Percentiles rank a stretch among this genome's conserved stretches.
Conservation (phyloP, 2,329 filamentous ascomycete species). For the Meredithiella fracta region DNA sequence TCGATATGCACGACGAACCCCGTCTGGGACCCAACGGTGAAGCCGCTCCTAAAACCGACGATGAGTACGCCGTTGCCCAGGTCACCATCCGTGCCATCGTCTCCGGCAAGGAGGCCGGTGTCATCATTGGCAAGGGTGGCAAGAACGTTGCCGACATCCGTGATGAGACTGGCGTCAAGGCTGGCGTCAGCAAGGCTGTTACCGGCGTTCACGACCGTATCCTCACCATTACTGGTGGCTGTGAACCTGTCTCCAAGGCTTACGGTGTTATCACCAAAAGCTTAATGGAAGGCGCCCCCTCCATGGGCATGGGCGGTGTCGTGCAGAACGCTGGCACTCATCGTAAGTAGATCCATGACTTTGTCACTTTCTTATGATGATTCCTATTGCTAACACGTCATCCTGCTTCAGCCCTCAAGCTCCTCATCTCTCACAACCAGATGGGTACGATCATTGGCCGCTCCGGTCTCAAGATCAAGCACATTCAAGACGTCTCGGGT, state of each 20-base stretch:
- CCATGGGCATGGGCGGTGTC: slow-evolving; percentile 90
- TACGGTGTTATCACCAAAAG: slow-evolving; percentile 88
- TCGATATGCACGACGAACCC: slow-evolving; percentile 43
- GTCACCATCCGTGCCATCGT: slow-evolving; percentile 94
- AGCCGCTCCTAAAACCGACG: slow-evolving; percentile 74
- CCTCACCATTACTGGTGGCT: slow-evolving; percentile 79
- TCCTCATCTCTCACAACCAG: slow-evolving; percentile 98
- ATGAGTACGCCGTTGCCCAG: slow-evolving; percentile 86
- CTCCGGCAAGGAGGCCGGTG: slow-evolving; percentile 94
- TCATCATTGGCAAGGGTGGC: slow-evolving; percentile 96
- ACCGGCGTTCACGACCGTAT: slow-evolving; percentile 95
- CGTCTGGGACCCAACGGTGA: slow-evolving; percentile 59
- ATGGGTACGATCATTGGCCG: slow-evolving; percentile 99
- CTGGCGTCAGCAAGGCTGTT: slow-evolving; percentile 96
- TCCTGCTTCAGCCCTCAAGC: slow-evolving; percentile 58
- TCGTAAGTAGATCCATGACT: slow-evolving; percentile 44
- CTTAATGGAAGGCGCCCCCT: slow-evolving; percentile 78
- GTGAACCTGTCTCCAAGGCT: slow-evolving; percentile 76
- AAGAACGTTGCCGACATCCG: slow-evolving; percentile 96
- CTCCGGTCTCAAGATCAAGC: slow-evolving; percentile 96
- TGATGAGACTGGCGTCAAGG: slow-evolving; percentile 95
- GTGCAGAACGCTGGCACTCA: slow-evolving; percentile 80
- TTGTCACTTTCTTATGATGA: background rate
- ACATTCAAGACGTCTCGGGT: slow-evolving; percentile 91
- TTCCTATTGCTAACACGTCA: background rate